Base-by-base conservation (phyloP, 2,329 filamentous ascomycete genomes). In the Pseudopyrenochaeta lycopersici region DNA sequence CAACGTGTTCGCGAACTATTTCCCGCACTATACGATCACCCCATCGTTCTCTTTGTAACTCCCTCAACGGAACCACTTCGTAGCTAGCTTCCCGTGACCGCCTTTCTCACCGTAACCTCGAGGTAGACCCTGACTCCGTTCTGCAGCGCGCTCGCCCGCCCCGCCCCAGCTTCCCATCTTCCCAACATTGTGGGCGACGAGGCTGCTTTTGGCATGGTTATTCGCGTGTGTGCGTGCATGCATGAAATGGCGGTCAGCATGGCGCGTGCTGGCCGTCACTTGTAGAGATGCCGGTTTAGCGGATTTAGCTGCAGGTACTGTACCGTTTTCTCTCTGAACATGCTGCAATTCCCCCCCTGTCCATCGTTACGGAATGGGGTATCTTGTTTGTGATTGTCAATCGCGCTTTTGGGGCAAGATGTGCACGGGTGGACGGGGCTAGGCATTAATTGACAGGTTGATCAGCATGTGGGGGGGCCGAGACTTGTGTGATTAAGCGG, bases 61-160 rank as follows among this genome's bases (percentile, higher is more conserved):
- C n/a, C n/a, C n/a, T n/a, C n/a, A n/a, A n/a, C n/a, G n/a, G n/a
- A n/a, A n/a, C n/a, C n/a, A n/a, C n/a, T n/a, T n/a, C n/a, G n/a
- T n/a, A n/a, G n/a, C 7, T 49, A 31, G 35, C 31, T n/a, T 23
- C 42, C 39, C 20, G 57, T 58, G 49, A 59, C 58, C 56, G 52
- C 56, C 53, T 41, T 60, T 54, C 36, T 58, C 54, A 60, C 57
- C 57, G 56, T 42, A 54, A 14, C 15, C 15, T 30, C 23, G 4
- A 27, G 9, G 23, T 27, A 15, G 35, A 29, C 35, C 40, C 41
- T 40, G 30, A 30, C n/a, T 11, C 36, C 27, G 41, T 57, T 12
- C 27, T 15, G 14, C 17, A 18, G 6, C 27, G 14, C 44, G 31
- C 43, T n/a, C n/a, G 29, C 11, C 27, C 39, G 14, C 32, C 23